Conservation (phyloP, 495 filamentous ascomycete species). For the Apiosordaria backusii region DNA sequence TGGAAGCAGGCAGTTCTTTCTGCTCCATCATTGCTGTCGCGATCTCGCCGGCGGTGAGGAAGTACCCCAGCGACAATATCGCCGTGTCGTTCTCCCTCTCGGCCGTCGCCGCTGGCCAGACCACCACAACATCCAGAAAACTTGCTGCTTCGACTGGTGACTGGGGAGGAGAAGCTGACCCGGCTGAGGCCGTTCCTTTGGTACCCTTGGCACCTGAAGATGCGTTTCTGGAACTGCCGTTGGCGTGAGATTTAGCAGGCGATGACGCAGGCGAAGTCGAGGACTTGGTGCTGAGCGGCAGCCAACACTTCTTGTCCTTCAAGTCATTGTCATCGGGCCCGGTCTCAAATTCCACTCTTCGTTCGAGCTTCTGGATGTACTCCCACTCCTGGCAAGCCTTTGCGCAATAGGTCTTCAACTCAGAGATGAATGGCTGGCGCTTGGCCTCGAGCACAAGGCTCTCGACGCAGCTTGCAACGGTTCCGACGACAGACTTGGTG, state of each 20-base stretch:
- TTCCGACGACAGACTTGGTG: neutral
- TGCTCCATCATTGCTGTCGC: neutral
- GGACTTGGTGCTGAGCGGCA: neutral
- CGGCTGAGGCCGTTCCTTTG: neutral
- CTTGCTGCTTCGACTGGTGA: neutral
- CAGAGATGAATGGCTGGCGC: neutral
- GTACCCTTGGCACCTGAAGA: neutral
- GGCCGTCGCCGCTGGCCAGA: neutral
- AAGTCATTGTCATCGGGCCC: neutral
- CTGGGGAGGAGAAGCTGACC: neutral
- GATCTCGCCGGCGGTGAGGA: neutral
- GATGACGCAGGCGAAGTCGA: neutral
- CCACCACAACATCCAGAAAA: neutral
- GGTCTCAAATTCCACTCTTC: neutral
- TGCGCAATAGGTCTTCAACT: neutral
- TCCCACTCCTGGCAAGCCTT: constrained; percentile 3
- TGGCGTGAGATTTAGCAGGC: neutral
- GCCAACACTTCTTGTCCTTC: neutral
- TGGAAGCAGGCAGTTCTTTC: neutral
- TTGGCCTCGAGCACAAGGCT: neutral
- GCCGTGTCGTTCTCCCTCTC: neutral
- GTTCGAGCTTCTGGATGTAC: constrained; percentile 14
- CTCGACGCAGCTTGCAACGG: neutral
- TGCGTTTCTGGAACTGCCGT: neutral
- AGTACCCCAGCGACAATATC: neutral